A percentile compares a stretch with the other conserved stretches of the same genome.
phyloP scores from a whole-genome alignment of 805 yeast species.

The Yamadazyma philogaea region DNA sequence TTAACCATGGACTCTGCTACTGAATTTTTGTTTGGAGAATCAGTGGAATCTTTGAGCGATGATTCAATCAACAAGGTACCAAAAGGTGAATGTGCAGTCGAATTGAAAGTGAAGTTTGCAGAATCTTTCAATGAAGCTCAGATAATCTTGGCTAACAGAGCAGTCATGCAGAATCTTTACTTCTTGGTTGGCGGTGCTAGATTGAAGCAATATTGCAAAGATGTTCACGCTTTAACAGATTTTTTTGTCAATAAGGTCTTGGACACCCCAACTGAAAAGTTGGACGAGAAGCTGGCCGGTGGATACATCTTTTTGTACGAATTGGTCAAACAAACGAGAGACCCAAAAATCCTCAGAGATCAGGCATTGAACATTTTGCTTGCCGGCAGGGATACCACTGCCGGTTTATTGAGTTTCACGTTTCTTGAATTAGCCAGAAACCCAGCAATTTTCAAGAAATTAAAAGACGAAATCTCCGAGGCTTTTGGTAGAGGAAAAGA shows the following conservation, averaged over 20 bases:
- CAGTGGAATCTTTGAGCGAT: conserved; percentile 32
- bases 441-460: conserved; percentile 29
- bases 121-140: conserved; percentile 35
- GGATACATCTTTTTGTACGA: conserved; percentile 39
- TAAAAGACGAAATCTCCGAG: conserved; percentile 26
- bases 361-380: conserved; percentile 39
- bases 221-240: conserved; percentile 27
- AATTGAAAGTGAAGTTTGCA: conserved; percentile 34
- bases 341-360: conserved; percentile 34
- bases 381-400: conserved; percentile 45
- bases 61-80: conserved; percentile 14
- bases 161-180: conserved; percentile 24
- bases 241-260: conserved; percentile 31
- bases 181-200: conserved; percentile 21
- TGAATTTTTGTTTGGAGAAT: conserved; percentile 41
- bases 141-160: conserved; percentile 26
- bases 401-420: conserved; percentile 35
- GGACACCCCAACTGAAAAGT: conserved; percentile 21
- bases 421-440: conserved; percentile 34
- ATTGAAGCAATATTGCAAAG: conserved; percentile 23
- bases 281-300: conserved; percentile 22
- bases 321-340: conserved; percentile 35
- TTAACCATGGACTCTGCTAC: conserved; percentile 42
- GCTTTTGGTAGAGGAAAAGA: conserved; percentile 34
- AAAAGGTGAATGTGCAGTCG: conserved; percentile 20